Conservation (phyloP, 148 eudicot species). For the Dysphania ambrosioides region DNA sequence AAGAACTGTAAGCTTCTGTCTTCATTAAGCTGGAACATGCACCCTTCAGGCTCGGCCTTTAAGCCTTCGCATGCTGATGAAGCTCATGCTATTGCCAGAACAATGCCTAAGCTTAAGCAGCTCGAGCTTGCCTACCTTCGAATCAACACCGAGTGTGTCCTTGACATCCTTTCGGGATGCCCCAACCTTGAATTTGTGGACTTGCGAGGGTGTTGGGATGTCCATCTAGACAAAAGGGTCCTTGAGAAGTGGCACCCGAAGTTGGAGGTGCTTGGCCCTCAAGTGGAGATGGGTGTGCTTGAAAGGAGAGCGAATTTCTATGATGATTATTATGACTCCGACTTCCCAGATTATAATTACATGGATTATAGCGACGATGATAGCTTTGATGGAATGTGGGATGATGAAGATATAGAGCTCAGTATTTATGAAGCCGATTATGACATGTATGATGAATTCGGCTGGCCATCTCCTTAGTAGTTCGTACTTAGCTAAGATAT, state of each 20-base stretch:
- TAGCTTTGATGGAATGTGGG: constrained; percentile 53
- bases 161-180: constrained; percentile 53
- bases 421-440: constrained; percentile 38
- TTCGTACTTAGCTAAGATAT: neutral
- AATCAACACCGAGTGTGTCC: constrained; percentile 38
- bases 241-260: constrained; percentile 47
- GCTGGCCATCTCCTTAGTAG: constrained; percentile 59
- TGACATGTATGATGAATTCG: constrained; percentile 37
- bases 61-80: constrained; percentile 53
- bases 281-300: constrained; percentile 42
- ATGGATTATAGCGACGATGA: constrained; percentile 56
- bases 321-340: constrained; percentile 52
- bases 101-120: constrained; percentile 67
- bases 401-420: constrained; percentile 49
- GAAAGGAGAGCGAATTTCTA: constrained; percentile 31
- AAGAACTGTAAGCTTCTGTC: constrained; percentile 52
- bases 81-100: constrained; percentile 56
- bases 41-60: constrained; percentile 39
- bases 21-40: constrained; percentile 63
- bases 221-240: constrained; percentile 47
- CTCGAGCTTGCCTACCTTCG: constrained; percentile 62
- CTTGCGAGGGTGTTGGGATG: constrained; percentile 74
- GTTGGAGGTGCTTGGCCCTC: constrained; percentile 55
- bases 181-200: constrained; percentile 54
- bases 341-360: constrained; percentile 52